phyloP scores from a whole-genome alignment of 2,329 filamentous ascomycete species.

The Dichotomopilus funicola region DNA sequence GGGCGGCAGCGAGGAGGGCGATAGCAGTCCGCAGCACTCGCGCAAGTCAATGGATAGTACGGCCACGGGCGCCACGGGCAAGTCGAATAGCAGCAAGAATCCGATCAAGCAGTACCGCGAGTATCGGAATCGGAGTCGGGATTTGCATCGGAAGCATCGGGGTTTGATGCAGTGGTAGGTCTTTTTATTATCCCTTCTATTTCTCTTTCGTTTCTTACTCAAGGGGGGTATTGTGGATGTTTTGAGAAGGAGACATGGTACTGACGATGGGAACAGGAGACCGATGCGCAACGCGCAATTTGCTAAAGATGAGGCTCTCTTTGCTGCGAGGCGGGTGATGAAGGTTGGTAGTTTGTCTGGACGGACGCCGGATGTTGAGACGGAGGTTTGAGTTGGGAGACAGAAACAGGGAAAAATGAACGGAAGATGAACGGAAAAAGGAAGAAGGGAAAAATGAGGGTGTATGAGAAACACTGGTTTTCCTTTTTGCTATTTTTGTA shows the following conservation, averaged over 20 bases:
- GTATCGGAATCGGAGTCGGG: conserved; percentile 61
- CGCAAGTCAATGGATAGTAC: conserved; percentile 36
- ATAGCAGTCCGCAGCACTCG: conserved; percentile 19
- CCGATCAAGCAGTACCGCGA: conserved; percentile 54
- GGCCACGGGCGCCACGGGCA: conserved; percentile 26
- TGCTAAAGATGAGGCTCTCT: conserved; percentile 80
- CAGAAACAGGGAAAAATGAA: not conserved
- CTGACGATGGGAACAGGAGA: conserved; percentile 36
- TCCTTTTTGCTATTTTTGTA: not conserved
- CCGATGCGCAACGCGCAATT: conserved; percentile 81
- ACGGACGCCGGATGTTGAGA: conserved; percentile 82
- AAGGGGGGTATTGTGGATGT: too few relatives aligned
- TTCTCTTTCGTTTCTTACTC: not conserved
- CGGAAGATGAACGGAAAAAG: not conserved
- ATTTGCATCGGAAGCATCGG: conserved; percentile 77
- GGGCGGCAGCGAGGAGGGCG: not conserved
- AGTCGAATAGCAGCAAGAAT: conserved; percentile 36
- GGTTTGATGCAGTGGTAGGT: conserved; percentile 83
- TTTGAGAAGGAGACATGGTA: not conserved
- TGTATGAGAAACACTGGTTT: too few relatives aligned
- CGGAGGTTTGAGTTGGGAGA: conserved; percentile 46
- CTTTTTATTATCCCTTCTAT: not conserved
- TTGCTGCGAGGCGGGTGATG: conserved; percentile 67
- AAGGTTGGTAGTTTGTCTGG: conserved; percentile 73
- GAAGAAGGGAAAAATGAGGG: not conserved